These are phyloP conservation scores for Bryum argenteum DNA, from an alignment of 225 moss, liverwort and hornwort species.

Conservation along the genomic window DNA sequence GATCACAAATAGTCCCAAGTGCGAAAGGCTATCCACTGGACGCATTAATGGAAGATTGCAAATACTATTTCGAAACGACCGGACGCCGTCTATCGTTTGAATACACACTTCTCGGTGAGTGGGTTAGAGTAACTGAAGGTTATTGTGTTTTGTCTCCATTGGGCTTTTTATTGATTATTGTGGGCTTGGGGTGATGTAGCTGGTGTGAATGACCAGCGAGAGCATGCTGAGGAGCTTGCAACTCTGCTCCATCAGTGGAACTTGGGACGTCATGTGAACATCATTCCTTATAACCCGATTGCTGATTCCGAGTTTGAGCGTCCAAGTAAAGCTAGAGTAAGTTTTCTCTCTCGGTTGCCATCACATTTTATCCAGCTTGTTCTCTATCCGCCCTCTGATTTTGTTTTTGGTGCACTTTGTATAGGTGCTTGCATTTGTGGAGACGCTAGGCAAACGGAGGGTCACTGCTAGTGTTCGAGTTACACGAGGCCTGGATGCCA, in stretches of 20 bases:
- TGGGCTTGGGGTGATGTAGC: constrained; percentile 48
- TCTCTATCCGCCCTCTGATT: not conserved
- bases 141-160: not conserved
- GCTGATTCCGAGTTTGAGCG: constrained; percentile 87
- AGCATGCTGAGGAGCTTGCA: constrained; percentile 93
- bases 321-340: constrained; percentile 82
- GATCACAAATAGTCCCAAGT: constrained; percentile 87
- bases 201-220: constrained; percentile 84
- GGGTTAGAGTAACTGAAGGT: not conserved
- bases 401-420: constrained; percentile 4
- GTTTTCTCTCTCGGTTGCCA: constrained; percentile 14
- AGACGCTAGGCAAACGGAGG: constrained; percentile 63
- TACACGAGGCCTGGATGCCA: constrained; percentile 95
- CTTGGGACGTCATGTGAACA: constrained; percentile 90
- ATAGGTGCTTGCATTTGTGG: constrained; percentile 85
- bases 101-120: constrained; percentile 88
- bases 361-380: not conserved
- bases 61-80: constrained; percentile 79
- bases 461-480: constrained; percentile 87
- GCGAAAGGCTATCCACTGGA: constrained; percentile 90
- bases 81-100: constrained; percentile 93
- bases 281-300: constrained; percentile 92
- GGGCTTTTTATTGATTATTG: constrained; percentile 1
- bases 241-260: constrained; percentile 83
- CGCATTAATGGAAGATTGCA: constrained; percentile 80